Percentiles rank a stretch among this genome's conserved stretches.
Evolutionary conservation across 305 asterid species (phyloP).

Genomic region (Vinca major): DNA sequence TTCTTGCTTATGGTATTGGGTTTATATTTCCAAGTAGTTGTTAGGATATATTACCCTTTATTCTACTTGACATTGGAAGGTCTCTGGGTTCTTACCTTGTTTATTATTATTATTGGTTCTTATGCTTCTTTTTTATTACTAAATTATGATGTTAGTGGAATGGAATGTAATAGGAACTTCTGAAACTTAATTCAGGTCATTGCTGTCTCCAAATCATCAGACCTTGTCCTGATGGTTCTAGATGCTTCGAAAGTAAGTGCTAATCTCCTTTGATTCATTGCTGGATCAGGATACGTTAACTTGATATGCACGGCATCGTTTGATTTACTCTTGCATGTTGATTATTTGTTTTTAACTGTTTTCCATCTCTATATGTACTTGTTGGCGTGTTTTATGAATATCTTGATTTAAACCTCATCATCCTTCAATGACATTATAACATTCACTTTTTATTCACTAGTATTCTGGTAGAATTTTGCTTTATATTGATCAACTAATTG

Average conservation of each 20-base stretch:
- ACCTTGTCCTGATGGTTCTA: slow-evolving; percentile 91
- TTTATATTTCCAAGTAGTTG: neutral
- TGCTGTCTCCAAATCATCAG: slow-evolving; percentile 95
- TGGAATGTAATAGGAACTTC: neutral
- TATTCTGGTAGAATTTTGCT: slow-evolving; percentile 1
- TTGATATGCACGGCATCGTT: neutral
- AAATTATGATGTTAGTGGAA: neutral
- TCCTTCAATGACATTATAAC: neutral
- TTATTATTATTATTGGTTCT: neutral
- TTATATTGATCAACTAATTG: slow-evolving; percentile 17
- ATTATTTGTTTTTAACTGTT: neutral
- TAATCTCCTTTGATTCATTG: neutral
- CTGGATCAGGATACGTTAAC: neutral
- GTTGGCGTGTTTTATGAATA: neutral
- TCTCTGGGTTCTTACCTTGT: neutral
- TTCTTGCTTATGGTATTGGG: neutral
- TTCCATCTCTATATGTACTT: neutral
- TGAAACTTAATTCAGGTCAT: slow-evolving; percentile 51
- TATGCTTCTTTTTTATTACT: neutral
- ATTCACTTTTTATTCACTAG: neutral
- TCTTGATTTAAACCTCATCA: neutral
- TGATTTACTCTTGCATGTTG: neutral
- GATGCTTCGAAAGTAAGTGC: slow-evolving; percentile 97
- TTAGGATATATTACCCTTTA: neutral
- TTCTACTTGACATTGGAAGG: neutral